phyloP scores from a whole-genome alignment of 1,139 yeast species.

The Yamadazyma songkhlaensis region DNA sequence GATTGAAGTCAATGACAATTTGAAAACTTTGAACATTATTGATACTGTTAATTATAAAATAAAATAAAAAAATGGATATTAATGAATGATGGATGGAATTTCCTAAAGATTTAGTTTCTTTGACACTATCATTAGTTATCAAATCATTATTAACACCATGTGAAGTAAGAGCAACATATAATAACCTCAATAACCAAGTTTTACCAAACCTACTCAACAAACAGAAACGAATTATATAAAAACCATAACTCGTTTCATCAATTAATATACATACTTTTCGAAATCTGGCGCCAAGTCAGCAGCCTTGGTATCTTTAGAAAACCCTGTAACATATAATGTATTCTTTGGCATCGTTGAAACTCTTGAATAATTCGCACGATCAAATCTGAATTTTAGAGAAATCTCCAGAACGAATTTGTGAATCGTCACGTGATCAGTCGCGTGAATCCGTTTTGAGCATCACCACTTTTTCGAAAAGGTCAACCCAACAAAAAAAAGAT shows the following conservation, averaged over 20 bases:
- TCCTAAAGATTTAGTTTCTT: too few relatives aligned
- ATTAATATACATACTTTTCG: slow-evolving; percentile 53
- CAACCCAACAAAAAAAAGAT: slow-evolving; percentile 5
- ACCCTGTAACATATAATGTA: slow-evolving; percentile 64
- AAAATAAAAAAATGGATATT: not conserved
- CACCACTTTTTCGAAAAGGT: not conserved
- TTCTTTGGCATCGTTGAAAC: slow-evolving; percentile 45
- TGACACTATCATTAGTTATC: too few relatives aligned
- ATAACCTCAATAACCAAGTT: not conserved
- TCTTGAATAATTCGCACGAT: slow-evolving; percentile 1
- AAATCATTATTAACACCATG: too few relatives aligned
- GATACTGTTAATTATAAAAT: not conserved
- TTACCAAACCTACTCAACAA: not conserved
- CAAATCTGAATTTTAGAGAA: not conserved
- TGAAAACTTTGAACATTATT: too few relatives aligned
- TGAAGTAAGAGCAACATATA: slow-evolving; percentile 3
- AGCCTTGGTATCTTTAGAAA: slow-evolving; percentile 57
- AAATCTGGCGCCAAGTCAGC: slow-evolving; percentile 67
- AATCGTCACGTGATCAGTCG: not conserved
- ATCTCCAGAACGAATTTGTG: not conserved
- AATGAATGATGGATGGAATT: not conserved
- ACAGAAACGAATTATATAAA: not conserved
- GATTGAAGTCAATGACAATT: too few relatives aligned
- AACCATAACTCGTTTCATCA: not conserved
- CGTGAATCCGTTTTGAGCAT: slow-evolving; percentile 1